Conservation (phyloP, 2,329 filamentous ascomycete species). For the Arthroderma uncinatum region DNA sequence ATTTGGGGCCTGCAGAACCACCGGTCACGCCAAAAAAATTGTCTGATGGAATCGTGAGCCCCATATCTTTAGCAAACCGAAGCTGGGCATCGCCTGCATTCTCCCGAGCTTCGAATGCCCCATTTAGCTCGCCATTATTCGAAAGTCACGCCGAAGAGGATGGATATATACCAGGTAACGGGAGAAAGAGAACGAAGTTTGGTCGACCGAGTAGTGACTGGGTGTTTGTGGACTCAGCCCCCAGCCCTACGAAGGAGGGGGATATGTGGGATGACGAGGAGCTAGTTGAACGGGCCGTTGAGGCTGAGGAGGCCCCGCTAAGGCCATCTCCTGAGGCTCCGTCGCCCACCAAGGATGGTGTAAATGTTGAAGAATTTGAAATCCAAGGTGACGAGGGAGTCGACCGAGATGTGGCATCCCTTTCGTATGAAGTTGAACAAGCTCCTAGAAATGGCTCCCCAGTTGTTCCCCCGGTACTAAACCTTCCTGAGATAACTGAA, state of each 20-base stretch:
- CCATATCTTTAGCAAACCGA: background rate
- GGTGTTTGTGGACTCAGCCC: slow-evolving; percentile 61
- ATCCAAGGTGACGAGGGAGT: background rate
- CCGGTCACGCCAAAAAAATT: background rate
- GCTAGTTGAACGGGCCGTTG: background rate
- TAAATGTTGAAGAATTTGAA: background rate
- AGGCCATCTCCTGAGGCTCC: background rate
- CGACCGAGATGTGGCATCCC: too few species aligned
- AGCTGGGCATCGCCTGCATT: slow-evolving; percentile 70
- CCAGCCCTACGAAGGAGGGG: slow-evolving; percentile 43
- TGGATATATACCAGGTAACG: slow-evolving; percentile 47
- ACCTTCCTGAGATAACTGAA: background rate
- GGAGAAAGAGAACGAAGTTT: slow-evolving; percentile 60
- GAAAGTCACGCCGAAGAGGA: slow-evolving; percentile 60
- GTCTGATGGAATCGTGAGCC: background rate
- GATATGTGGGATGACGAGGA: slow-evolving; percentile 6
- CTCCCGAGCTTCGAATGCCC: slow-evolving; percentile 57
- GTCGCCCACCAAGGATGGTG: slow-evolving; percentile 3
- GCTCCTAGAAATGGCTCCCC: background rate
- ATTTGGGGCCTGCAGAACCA: background rate
- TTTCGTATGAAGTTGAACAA: background rate
- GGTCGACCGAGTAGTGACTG: slow-evolving; percentile 57
- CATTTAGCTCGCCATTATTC: slow-evolving; percentile 53
- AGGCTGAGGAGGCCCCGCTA: background rate
- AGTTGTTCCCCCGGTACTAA: background rate